Conservation (phyloP, 495 filamentous ascomycete genomes). For the Pyrenula massariospora region DNA sequence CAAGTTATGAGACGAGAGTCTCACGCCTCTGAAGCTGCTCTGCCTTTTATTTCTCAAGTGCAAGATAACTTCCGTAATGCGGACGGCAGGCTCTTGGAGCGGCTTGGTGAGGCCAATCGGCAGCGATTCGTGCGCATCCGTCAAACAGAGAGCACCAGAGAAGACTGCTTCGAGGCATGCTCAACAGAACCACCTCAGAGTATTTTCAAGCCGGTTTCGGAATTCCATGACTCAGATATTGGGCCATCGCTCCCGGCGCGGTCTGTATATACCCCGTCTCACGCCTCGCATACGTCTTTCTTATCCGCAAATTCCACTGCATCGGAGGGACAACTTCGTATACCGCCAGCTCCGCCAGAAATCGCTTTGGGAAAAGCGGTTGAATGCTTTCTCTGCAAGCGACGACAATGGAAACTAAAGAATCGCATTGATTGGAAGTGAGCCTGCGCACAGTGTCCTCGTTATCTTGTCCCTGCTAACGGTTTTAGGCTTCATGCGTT, state of each 20-base stretch:
- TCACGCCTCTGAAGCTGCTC: constrained; percentile 4
- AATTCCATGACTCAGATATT: constrained; percentile 10
- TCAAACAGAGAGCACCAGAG: neutral
- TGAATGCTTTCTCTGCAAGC: constrained; percentile 6
- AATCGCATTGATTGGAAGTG: constrained; percentile 12
- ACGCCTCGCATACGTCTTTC: constrained; percentile 8
- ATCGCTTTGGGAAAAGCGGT: constrained; percentile 6
- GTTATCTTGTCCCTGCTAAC: neutral
- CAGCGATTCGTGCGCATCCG: constrained; percentile 4
- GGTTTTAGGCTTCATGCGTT: constrained; percentile 16
- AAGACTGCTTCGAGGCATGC: neutral
- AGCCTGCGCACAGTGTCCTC: neutral
- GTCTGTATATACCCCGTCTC: constrained; percentile 3
- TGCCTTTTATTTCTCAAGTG: constrained; percentile 2
- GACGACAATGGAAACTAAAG: constrained; percentile 1
- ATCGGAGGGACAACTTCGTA: neutral
- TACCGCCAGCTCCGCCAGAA: constrained; percentile 7
- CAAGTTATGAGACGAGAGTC: too few relatives aligned
- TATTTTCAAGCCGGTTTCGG: constrained; percentile 3
- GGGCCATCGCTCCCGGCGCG: constrained; percentile 4
- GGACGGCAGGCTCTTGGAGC: constrained; percentile 1
- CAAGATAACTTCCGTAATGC: constrained; percentile 7
- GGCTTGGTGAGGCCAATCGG: constrained; percentile 12
- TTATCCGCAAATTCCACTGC: constrained; percentile 3
- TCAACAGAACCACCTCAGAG: neutral